Conservation (phyloP, 345 rosid species). For the Erysimum cheiranthoides region DNA sequence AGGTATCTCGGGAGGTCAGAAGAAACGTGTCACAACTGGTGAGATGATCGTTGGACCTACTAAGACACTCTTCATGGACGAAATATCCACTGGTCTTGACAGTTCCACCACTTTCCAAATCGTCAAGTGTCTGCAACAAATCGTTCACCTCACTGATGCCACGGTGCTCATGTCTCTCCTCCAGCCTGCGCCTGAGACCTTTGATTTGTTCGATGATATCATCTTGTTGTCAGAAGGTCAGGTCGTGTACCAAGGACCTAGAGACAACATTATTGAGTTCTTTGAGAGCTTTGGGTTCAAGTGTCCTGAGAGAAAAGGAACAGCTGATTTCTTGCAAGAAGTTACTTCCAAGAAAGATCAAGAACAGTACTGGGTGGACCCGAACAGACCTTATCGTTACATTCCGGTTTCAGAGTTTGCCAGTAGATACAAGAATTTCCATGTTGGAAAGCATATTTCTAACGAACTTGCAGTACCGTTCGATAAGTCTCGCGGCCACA, state of each 20-base stretch:
- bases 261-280: constrained; percentile 56
- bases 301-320: constrained; percentile 73
- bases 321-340: constrained; percentile 81
- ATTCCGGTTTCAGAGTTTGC: constrained; percentile 56
- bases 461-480: constrained; percentile 55
- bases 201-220: constrained; percentile 73
- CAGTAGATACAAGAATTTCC: constrained; percentile 49
- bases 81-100: constrained; percentile 77
- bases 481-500: constrained; percentile 44
- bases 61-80: constrained; percentile 80
- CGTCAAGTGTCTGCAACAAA: constrained; percentile 65
- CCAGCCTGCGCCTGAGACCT: constrained; percentile 84
- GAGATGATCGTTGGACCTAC: constrained; percentile 81
- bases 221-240: constrained; percentile 71
- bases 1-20: constrained; percentile 52
- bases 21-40: constrained; percentile 50
- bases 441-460: constrained; percentile 47
- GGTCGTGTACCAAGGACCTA: constrained; percentile 74
- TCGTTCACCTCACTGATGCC: constrained; percentile 61
- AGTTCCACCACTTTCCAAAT: constrained; percentile 80
- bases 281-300: constrained; percentile 70
- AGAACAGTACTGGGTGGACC: constrained; percentile 59
- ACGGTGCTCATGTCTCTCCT: constrained; percentile 69
- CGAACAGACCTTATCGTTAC: constrained; percentile 49
- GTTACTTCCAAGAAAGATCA: constrained; percentile 75